Base-by-base conservation (phyloP, 2,329 filamentous ascomycete species). In the Neobulgaria alba region DNA sequence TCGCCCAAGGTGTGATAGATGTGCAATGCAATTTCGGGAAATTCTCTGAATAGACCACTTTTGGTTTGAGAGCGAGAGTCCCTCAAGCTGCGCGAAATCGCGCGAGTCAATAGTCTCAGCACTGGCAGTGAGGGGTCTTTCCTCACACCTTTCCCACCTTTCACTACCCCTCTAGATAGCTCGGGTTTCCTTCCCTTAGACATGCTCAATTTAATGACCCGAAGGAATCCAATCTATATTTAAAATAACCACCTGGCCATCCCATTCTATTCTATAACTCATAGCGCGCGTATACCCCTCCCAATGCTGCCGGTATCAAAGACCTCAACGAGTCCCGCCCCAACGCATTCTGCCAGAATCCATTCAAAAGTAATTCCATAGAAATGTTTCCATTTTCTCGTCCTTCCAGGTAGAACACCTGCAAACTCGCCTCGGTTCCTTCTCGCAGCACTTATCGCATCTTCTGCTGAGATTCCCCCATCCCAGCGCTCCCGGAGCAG, bases 231-330 rank as follows among this genome's bases (percentile, higher is more conserved):
- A n/a, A n/a, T n/a, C n/a, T n/a, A n/a, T n/a, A n/a, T n/a, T n/a
- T n/a, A n/a, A n/a, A n/a, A n/a, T n/a, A n/a, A n/a, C n/a, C n/a
- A n/a, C n/a, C n/a, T n/a, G n/a, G n/a, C n/a, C 15, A 21, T 30
- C 40, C 19, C 29, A 38, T 26, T n/a, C 19, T 23, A 10, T 29
- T 20, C 34, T 29, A 40, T 40, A n/a, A 26, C 33, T 47, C 45
- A 58, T 40, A 60, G 46, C 33, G 50, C 55, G 49, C 77, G 68
- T 43, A 85, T 71, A 9, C 76, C 83, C 45, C 73, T 68, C 1
- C 83, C 83, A n/a, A 87, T 80, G 52, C 76, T 82, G 10, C 79
- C 70, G 10, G 83, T 88, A 55, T 85, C 75, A 58, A 89, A 89
- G 10, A 85, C 63, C 61, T 89, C 83, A 3, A 87, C 71, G 12